Base-by-base conservation (phyloP, 805 yeast genomes). In the Yarrowia deformans region DNA sequence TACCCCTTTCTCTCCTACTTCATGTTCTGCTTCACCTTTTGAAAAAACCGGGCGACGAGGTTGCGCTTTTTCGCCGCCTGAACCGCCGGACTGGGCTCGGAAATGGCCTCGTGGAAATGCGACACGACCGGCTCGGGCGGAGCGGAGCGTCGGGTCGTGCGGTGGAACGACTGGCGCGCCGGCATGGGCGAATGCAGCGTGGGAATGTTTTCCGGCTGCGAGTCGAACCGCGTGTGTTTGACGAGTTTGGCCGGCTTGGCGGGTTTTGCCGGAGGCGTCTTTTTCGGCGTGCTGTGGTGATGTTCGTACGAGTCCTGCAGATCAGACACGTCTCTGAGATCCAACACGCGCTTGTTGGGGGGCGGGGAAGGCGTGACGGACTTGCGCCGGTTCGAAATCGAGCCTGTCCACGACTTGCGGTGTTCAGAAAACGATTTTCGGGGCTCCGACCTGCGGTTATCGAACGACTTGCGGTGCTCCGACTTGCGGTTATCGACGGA, bases 61-160 rank as follows among this genome's bases (percentile, higher is more conserved):
- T 60, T 60, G 3, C 66, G 1, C 34, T 60, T 60, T 8, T 60
- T 60, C 43, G 37, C 52, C 5, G 66, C 66, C 52, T 60, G 66
- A 3, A 60, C 43, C 9, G 52, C 66, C 4, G 66, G 66, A 13
- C 10, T 43, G 42, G 66, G 66, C 14, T 43, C 66, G 34, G 32
- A 18, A 45, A 60, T 45, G 34, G 66, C 66, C 40, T 56, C 64
- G 18, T 56, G 64, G 49, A 56, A 56, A 42, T 56, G 64, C 37
- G 49, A 42, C 8, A 37, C 32, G n/a, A 32, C n/a, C n/a, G 64
- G 49, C n/a, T 19, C 34, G 5, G 46, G 43, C 10, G 61, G 29
- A 1, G 56, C 40, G 29, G 56, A 49, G 13, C 37, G 37, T 32
- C 54, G 19, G 7, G 37, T 16, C 19, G 13, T 1, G 18, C 35